phyloP scores from a whole-genome alignment of 2,329 filamentous ascomycete genomes.

The Dactylellina drechsleri region DNA sequence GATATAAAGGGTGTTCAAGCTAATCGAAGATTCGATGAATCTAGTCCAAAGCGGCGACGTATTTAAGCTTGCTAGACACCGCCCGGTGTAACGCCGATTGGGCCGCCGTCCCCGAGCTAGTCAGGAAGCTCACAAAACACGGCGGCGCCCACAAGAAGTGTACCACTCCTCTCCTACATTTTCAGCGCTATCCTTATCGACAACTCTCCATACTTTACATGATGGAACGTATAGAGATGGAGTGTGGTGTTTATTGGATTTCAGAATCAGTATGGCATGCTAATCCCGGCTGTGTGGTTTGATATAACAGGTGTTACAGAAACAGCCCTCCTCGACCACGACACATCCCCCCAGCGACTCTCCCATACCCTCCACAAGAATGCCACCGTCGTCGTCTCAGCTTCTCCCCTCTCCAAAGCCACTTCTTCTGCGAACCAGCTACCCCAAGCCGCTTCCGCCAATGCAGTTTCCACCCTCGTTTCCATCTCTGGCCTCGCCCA shows the following conservation, averaged over 20 bases:
- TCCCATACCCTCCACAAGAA: slow-evolving; percentile 53
- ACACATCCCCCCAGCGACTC: slow-evolving; percentile 50
- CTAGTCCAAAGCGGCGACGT: slow-evolving; percentile 79
- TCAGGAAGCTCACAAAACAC: slow-evolving; percentile 94
- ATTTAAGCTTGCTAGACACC: slow-evolving; percentile 82
- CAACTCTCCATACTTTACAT: not conserved
- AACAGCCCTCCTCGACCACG: slow-evolving; percentile 65
- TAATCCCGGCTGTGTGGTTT: not conserved
- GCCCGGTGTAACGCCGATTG: slow-evolving; percentile 89
- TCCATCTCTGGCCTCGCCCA: slow-evolving; percentile 65
- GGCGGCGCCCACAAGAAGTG: slow-evolving; percentile 79
- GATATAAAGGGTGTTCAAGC: not conserved
- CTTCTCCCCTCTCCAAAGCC: slow-evolving; percentile 41
- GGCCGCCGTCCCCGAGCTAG: slow-evolving; percentile 84
- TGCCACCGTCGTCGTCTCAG: slow-evolving; percentile 47
- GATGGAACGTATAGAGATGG: not conserved
- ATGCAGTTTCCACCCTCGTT: slow-evolving; percentile 63
- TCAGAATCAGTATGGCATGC: not conserved
- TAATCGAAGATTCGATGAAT: not conserved
- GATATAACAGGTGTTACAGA: slow-evolving; percentile 71
- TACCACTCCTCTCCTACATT: slow-evolving; percentile 63
- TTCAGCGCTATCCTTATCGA: slow-evolving; percentile 3
- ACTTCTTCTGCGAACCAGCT: slow-evolving; percentile 9
- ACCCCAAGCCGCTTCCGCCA: slow-evolving; percentile 62
- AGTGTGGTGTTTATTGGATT: too few species aligned